Conservation (phyloP, 805 yeast genomes). For the Wickerhamiella parazyma region DNA sequence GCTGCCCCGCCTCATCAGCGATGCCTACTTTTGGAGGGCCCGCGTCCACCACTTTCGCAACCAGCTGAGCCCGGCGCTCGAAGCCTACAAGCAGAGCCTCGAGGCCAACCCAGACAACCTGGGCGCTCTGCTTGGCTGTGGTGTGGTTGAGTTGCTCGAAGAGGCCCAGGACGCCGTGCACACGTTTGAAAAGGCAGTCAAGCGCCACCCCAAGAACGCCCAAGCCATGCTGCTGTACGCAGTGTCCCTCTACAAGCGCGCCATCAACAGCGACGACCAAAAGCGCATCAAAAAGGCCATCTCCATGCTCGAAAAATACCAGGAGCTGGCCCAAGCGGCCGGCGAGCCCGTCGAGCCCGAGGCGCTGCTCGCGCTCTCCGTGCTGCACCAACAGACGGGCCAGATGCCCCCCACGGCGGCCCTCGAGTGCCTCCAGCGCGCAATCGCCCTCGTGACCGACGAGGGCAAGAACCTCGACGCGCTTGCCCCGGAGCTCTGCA, state of each 20-base stretch:
- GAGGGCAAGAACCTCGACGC: conserved; percentile 11
- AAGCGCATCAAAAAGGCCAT: conserved; percentile 37
- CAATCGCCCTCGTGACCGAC: conserved; percentile 38
- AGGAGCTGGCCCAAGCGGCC: conserved; percentile 40
- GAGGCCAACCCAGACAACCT: conserved; percentile 46
- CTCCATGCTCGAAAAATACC: conserved; percentile 52
- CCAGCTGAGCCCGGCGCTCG: conserved; percentile 59
- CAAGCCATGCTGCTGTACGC: conserved; percentile 67
- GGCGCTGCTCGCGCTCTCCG: conserved; percentile 60
- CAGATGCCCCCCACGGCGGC: conserved; percentile 37
- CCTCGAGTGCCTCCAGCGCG: conserved; percentile 45
- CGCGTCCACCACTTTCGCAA: conserved; percentile 50
- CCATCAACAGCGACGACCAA: conserved; percentile 14
- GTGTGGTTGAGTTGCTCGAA: conserved; percentile 68
- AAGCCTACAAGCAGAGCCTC: conserved; percentile 56
- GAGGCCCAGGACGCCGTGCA: conserved; percentile 76
- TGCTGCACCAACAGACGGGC: conserved; percentile 54
- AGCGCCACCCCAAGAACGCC: conserved; percentile 49
- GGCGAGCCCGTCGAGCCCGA: conserved; percentile 42
- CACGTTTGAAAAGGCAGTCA: conserved; percentile 63
- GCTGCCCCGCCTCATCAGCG: conserved; percentile 36
- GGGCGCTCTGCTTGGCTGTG: conserved; percentile 67
- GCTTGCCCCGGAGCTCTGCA: conserved; percentile 34
- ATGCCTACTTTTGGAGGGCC: conserved; percentile 74
- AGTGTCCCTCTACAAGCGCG: conserved; percentile 47